Evolutionary conservation across 2,329 filamentous ascomycete genomes (phyloP).

Genomic region (Scytalidium sp.): DNA sequence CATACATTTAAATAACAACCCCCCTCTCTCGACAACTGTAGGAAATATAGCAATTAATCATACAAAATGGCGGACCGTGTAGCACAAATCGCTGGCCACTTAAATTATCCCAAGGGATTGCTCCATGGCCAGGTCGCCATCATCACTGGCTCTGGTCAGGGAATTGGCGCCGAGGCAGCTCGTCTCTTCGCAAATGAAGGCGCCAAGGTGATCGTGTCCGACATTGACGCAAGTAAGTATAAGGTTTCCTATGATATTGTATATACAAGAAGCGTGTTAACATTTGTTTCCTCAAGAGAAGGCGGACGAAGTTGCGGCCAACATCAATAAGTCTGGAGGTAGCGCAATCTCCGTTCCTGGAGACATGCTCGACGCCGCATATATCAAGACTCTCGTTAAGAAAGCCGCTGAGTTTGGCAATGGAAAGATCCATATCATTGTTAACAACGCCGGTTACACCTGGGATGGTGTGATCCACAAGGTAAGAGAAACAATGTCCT

Average conservation of each 20-base stretch:
- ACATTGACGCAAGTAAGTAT: constrained; percentile 69
- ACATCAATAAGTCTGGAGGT: constrained; percentile 62
- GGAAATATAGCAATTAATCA: neutral
- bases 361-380: constrained; percentile 70
- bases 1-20: neutral
- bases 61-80: constrained; percentile 48
- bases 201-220: constrained; percentile 77
- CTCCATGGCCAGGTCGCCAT: constrained; percentile 80
- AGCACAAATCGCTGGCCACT: constrained; percentile 70
- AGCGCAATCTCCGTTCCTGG: constrained; percentile 73
- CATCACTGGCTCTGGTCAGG: constrained; percentile 82
- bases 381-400: constrained; percentile 70
- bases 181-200: constrained; percentile 84
- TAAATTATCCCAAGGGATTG: constrained; percentile 79
- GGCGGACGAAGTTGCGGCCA: constrained; percentile 61
- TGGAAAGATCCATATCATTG: constrained; percentile 87
- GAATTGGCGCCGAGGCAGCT: constrained; percentile 83
- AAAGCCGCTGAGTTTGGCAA: constrained; percentile 75
- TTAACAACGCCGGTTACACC: constrained; percentile 90
- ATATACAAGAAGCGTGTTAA: neutral
- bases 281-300: constrained; percentile 51
- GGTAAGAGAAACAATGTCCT: constrained; percentile 30
- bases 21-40: neutral
- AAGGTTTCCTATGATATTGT: neutral
- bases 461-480: constrained; percentile 94